Conservation (phyloP, 495 filamentous ascomycete genomes). For the Baudoinia panamericana region DNA sequence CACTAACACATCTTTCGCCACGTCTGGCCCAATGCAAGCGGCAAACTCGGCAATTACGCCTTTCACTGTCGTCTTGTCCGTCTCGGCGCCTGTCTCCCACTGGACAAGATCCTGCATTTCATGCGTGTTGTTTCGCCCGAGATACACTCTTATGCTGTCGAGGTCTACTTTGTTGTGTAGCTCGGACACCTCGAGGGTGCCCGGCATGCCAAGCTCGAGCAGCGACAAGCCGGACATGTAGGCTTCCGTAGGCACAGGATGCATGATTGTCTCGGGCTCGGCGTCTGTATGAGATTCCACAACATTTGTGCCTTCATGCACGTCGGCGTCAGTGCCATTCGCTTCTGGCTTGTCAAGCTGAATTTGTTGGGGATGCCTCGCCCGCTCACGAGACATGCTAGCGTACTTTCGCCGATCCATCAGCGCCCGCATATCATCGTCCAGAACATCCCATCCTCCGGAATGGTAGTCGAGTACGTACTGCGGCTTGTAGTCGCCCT, state of each 20-base stretch:
- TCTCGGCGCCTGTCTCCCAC: constrained; percentile 51
- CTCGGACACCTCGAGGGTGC: constrained; percentile 52
- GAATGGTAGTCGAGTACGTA: constrained; percentile 71
- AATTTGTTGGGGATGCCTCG: neutral
- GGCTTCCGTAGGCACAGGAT: constrained; percentile 19
- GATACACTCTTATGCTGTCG: constrained; percentile 39
- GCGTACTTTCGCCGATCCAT: constrained; percentile 58
- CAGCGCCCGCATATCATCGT: constrained; percentile 48
- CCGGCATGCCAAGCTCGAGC: constrained; percentile 62
- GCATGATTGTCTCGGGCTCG: constrained; percentile 1
- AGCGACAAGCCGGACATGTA: constrained; percentile 39
- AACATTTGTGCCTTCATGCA: too few relatives aligned
- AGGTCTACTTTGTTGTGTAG: constrained; percentile 47
- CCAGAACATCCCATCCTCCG: constrained; percentile 60
- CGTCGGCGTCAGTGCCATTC: constrained; percentile 18
- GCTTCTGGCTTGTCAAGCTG: constrained; percentile 11
- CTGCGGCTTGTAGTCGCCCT: constrained; percentile 72
- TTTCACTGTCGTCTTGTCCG: constrained; percentile 43
- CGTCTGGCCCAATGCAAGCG: constrained; percentile 57
- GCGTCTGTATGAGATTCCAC: too few relatives aligned
- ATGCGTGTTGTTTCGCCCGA: constrained; percentile 27
- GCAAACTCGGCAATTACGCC: constrained; percentile 62
- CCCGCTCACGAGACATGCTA: constrained; percentile 45
- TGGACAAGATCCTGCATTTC: constrained; percentile 40
- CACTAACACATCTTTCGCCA: constrained; percentile 42